These are phyloP conservation scores for Dothiorella sarmentorum DNA, from an alignment of 2,329 filamentous ascomycete genomes.

Conservation along the genomic window DNA sequence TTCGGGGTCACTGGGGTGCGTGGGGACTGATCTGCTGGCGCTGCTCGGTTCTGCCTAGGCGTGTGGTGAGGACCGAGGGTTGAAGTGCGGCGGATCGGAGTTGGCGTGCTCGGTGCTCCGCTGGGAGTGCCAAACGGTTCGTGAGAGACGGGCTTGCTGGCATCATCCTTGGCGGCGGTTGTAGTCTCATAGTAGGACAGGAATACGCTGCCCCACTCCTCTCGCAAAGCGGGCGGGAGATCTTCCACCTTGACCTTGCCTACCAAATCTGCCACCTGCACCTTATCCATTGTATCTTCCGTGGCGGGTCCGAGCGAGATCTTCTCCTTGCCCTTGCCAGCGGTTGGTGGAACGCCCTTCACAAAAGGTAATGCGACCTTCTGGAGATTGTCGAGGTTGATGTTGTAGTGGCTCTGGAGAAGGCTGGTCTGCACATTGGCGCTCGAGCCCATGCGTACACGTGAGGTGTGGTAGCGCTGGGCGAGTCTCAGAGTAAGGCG, in stretches of 20 bases:
- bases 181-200: conserved; percentile 69
- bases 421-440: conserved; percentile 65
- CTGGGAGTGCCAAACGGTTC: conserved; percentile 30
- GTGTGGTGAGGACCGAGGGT: conserved; percentile 48
- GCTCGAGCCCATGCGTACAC: conserved; percentile 67
- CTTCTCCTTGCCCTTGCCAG: conserved; percentile 75
- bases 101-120: conserved; percentile 64
- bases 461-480: conserved; percentile 85
- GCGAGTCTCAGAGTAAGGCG: conserved; percentile 81
- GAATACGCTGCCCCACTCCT: conserved; percentile 76
- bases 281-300: conserved; percentile 37
- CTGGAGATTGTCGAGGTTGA: conserved; percentile 73
- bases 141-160: conserved; percentile 26
- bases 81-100: conserved; percentile 67
- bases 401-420: conserved; percentile 76
- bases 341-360: conserved; percentile 56
- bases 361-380: conserved; percentile 79
- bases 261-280: conserved; percentile 63
- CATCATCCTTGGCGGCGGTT: conserved; percentile 27
- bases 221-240: conserved; percentile 53
- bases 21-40: conserved; percentile 46
- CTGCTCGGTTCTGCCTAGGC: conserved; percentile 48
- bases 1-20: conserved; percentile 44
- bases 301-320: conserved; percentile 38
- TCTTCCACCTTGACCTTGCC: conserved; percentile 62